Percentiles rank a stretch among this genome's conserved stretches.
phyloP scores from a whole-genome alignment of 2,329 filamentous ascomycete species.

The Penicillium sp. region DNA sequence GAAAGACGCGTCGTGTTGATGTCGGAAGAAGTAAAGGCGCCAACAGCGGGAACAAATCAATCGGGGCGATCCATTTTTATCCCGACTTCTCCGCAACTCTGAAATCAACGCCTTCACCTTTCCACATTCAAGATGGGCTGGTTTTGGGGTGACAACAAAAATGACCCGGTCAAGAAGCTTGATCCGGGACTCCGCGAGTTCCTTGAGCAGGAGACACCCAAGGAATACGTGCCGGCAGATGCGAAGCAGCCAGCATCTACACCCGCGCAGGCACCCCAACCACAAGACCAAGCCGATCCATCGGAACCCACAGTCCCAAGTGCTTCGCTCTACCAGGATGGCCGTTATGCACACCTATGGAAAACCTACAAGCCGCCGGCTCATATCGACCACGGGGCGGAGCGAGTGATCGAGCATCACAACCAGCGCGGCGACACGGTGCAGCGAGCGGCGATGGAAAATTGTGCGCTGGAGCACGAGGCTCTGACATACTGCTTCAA shows the following conservation, averaged over 20 bases:
- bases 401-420: constrained; percentile 74
- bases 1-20: constrained; percentile 31
- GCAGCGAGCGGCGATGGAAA: constrained; percentile 79
- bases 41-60: constrained; percentile 16
- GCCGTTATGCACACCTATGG: constrained; percentile 82
- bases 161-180: constrained; percentile 67
- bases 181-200: constrained; percentile 80
- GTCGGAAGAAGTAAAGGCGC: constrained; percentile 16
- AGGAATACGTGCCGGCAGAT: constrained; percentile 55
- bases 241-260: constrained; percentile 23
- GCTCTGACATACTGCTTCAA: constrained; percentile 78
- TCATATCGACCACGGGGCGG: constrained; percentile 67
- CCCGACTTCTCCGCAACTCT: constrained; percentile 22
- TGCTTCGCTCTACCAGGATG: constrained; percentile 61
- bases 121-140: constrained; percentile 51
- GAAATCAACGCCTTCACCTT: constrained; percentile 1
- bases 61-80: constrained; percentile 25
- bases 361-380: constrained; percentile 75
- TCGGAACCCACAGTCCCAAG: constrained; percentile 34
- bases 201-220: constrained; percentile 73
- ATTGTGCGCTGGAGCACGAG: constrained; percentile 82
- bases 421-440: constrained; percentile 76
- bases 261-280: constrained; percentile 16
- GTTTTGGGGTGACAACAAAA: constrained; percentile 54
- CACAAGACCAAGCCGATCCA: constrained; percentile 19